Evolutionary conservation across 2,329 filamentous ascomycete genomes (phyloP).

Genomic region (Eutypa lata): DNA sequence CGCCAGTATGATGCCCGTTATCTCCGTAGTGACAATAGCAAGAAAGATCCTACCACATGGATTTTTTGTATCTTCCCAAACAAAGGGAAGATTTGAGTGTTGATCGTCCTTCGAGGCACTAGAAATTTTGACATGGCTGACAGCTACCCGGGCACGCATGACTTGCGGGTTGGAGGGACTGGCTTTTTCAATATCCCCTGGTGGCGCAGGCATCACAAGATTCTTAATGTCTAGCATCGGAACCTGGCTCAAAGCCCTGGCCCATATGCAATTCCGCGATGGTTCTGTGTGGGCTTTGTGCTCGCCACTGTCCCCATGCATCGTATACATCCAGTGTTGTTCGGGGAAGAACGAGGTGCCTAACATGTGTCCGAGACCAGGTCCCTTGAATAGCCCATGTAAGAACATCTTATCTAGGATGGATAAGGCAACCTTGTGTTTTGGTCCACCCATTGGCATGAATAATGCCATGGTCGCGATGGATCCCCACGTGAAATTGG

Average conservation of each 20-base stretch:
- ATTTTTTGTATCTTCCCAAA: constrained; percentile 4
- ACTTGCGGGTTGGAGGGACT: not conserved
- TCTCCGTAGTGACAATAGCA: constrained; percentile 5
- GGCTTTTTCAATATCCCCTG: not conserved
- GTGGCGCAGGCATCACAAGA: not conserved
- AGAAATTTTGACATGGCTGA: constrained; percentile 4
- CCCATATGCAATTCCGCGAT: constrained; percentile 15
- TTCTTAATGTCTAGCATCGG: not conserved
- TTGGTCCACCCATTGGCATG: not conserved
- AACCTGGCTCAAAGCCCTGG: constrained; percentile 5
- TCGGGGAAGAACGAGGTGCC: constrained; percentile 2
- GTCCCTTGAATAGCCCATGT: constrained; percentile 1
- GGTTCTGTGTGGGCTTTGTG: constrained; percentile 2
- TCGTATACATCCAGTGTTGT: constrained; percentile 2
- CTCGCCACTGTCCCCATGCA: constrained; percentile 1
- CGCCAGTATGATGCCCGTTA: constrained; percentile 2
- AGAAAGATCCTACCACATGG: constrained; percentile 1
- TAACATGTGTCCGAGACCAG: constrained; percentile 2
- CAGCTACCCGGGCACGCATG: not conserved
- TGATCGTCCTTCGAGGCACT: constrained; percentile 4
- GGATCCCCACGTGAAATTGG: not conserved
- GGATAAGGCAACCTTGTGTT: not conserved
- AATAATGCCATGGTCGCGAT: not conserved
- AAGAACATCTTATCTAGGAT: not conserved
- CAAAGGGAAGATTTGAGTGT: constrained; percentile 1